A percentile compares a stretch with the other conserved stretches of the same genome.
These are phyloP conservation scores for Talaromyces sp. DNA, from an alignment of 2,329 filamentous ascomycete species.

Conservation along the genomic window DNA sequence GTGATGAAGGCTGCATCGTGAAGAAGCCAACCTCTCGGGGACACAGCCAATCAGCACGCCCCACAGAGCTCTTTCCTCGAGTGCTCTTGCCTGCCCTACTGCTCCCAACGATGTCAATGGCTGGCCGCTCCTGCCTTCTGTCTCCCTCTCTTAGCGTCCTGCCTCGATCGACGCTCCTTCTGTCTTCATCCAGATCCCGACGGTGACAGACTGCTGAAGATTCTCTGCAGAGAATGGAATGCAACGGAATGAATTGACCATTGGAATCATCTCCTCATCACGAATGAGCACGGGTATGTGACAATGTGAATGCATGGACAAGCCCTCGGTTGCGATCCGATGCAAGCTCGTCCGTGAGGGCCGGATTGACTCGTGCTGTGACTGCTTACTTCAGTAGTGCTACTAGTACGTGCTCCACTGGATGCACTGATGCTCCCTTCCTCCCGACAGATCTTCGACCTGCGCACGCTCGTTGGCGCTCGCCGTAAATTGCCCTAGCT, in stretches of 20 bases:
- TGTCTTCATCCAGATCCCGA: neutral
- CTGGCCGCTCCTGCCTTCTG: slow-evolving; percentile 1
- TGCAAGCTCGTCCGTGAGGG: slow-evolving; percentile 9
- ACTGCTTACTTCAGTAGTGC: neutral
- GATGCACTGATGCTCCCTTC: slow-evolving; percentile 14
- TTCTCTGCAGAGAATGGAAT: neutral
- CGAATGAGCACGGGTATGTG: neutral
- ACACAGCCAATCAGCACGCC: slow-evolving; percentile 14
- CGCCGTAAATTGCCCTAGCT: slow-evolving; percentile 15
- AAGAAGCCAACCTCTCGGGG: neutral
- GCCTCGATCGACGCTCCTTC: neutral
- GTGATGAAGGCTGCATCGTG: slow-evolving; percentile 18
- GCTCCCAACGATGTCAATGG: too few relatives aligned
- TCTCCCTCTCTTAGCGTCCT: neutral
- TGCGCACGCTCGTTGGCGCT: slow-evolving; percentile 19
- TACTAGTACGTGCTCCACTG: neutral
- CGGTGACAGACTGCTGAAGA: neutral
- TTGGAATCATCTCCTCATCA: neutral
- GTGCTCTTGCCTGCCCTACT: too few relatives aligned
- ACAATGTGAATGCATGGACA: neutral
- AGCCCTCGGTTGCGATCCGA: slow-evolving; percentile 18
- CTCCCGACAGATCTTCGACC: slow-evolving; percentile 16
- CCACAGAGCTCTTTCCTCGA: slow-evolving; percentile 3
- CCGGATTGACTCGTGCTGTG: neutral
- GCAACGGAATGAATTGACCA: neutral